A percentile compares a stretch with the other conserved stretches of the same genome.
phyloP scores from a whole-genome alignment of 208 protist genomes.

The Leishmania turanica region DNA sequence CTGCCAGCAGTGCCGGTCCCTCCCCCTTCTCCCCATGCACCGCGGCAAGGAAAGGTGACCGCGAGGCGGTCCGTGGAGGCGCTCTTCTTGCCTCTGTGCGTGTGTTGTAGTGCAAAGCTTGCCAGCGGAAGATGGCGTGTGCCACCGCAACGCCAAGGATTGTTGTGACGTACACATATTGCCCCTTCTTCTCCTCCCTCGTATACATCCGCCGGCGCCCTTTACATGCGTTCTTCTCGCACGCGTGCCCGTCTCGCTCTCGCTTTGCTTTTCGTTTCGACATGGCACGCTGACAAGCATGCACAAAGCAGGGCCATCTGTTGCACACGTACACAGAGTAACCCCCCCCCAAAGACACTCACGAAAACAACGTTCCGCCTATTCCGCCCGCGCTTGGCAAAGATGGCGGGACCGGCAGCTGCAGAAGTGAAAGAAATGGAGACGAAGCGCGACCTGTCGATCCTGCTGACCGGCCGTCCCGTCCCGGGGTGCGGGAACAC shows the following conservation, averaged over 20 bases:
- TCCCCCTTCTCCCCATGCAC: background rate
- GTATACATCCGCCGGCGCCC: background rate
- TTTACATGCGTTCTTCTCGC: background rate
- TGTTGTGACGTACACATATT: too few species aligned
- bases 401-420: constrained; percentile 44
- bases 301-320: background rate
- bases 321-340: background rate
- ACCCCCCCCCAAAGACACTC: background rate
- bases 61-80: background rate
- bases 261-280: background rate
- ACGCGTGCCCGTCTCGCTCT: too few species aligned
- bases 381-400: constrained; percentile 25
- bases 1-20: background rate
- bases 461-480: constrained; percentile 82
- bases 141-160: background rate
- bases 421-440: constrained; percentile 31
- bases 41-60: background rate
- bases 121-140: background rate
- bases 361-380: constrained; percentile 52
- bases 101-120: background rate
- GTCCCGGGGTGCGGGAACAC: constrained; percentile 82
- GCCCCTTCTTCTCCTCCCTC: too few species aligned
- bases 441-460: constrained; percentile 75
- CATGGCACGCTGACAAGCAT: background rate
- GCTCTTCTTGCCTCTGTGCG: background rate